A percentile compares a stretch with the other conserved stretches of the same genome.
These are phyloP conservation scores for Carnegiea gigantea DNA, from an alignment of 179 eudicot genomes.

Conservation along the genomic window DNA sequence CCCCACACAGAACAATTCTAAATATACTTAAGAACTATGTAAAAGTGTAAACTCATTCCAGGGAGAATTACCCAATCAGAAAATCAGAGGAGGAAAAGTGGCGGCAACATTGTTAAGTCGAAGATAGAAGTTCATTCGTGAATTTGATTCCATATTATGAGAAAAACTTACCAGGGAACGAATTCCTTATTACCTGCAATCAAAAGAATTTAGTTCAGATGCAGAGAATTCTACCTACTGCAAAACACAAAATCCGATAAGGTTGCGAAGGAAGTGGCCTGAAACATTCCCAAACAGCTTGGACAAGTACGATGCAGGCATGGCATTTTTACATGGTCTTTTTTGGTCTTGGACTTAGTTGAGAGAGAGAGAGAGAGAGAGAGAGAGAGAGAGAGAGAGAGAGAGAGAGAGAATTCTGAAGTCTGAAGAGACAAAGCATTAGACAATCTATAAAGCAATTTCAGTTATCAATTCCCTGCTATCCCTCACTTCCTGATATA, in stretches of 20 bases:
- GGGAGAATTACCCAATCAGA: background rate
- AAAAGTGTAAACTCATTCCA: background rate
- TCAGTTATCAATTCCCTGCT: background rate
- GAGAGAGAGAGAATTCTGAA: background rate
- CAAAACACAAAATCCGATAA: background rate
- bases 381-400: too few species aligned
- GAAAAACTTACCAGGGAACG: constrained; percentile 31
- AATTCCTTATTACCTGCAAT: constrained; percentile 38
- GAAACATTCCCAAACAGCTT: background rate
- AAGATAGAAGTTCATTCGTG: constrained; percentile 1
- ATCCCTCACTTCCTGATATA: background rate
- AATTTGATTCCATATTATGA: background rate
- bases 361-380: too few species aligned
- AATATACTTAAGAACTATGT: background rate
- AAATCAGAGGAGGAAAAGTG: background rate
- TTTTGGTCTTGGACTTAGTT: too few species aligned
- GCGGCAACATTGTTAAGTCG: background rate
- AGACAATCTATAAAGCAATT: background rate
- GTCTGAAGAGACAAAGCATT: background rate
- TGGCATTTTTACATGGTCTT: background rate
- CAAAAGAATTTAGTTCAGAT: constrained; percentile 24
- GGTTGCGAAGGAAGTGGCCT: background rate
- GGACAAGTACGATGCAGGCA: background rate
- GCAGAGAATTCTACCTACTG: background rate
- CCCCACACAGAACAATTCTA: background rate